These are phyloP conservation scores for Metschnikowia drakensbergensis DNA, from an alignment of 805 yeast genomes.

Conservation along the genomic window DNA sequence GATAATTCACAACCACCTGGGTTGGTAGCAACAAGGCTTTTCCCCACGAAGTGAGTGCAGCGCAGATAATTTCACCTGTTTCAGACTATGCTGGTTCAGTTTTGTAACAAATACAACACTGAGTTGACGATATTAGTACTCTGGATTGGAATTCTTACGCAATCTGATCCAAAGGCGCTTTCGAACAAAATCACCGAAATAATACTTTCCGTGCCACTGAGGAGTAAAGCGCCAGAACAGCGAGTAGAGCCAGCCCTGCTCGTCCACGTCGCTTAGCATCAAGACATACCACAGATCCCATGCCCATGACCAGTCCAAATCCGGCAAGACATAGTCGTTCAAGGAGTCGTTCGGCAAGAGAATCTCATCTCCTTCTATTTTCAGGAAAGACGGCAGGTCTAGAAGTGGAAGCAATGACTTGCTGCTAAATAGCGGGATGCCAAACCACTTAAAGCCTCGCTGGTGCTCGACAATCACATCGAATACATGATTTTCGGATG, in stretches of 20 bases:
- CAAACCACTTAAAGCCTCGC: conserved; percentile 50
- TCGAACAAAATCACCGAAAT: conserved; percentile 59
- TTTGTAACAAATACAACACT: background rate
- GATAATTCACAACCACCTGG: background rate
- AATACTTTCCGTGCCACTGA: conserved; percentile 64
- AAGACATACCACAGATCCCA: conserved; percentile 73
- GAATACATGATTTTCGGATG: conserved; percentile 15
- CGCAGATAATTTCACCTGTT: too few species aligned
- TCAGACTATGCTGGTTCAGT: too few species aligned
- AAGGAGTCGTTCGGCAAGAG: conserved; percentile 23
- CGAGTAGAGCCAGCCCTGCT: conserved; percentile 80
- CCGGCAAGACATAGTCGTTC: conserved; percentile 48
- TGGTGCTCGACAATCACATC: conserved; percentile 53
- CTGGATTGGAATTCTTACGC: conserved; percentile 18
- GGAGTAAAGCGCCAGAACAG: conserved; percentile 27
- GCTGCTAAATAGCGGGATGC: conserved; percentile 47
- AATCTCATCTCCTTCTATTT: conserved; percentile 38
- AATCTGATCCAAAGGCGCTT: conserved; percentile 60
- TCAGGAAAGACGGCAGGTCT: conserved; percentile 51
- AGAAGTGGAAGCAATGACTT: conserved; percentile 45
- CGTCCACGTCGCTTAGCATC: conserved; percentile 70
- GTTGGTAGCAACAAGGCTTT: background rate
- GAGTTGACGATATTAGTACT: background rate
- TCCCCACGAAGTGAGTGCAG: too few species aligned
- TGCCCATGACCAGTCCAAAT: conserved; percentile 59